phyloP scores from a whole-genome alignment of 2,329 filamentous ascomycete genomes.

The Bipolaris bicolor region DNA sequence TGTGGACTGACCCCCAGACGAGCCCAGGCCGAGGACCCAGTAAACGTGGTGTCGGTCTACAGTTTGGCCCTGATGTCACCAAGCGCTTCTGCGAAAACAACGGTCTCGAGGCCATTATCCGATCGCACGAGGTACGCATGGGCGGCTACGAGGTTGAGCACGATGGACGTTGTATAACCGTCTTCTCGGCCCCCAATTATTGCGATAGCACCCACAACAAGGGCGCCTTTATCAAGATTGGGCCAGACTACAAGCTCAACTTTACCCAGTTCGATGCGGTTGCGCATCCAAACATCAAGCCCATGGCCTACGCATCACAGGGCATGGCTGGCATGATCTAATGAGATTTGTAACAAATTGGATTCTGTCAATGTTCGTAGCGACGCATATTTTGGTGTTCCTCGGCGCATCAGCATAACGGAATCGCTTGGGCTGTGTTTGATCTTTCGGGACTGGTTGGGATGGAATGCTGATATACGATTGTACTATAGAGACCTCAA shows the following conservation, averaged over 20 bases:
- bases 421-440: slow-evolving; percentile 25
- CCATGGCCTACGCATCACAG: slow-evolving; percentile 88
- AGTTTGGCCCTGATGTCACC: slow-evolving; percentile 96
- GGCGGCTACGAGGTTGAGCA: slow-evolving; percentile 99
- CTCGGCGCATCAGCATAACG: slow-evolving; percentile 43
- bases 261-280: slow-evolving; percentile 97
- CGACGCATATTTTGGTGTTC: slow-evolving; percentile 48
- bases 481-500: slow-evolving; percentile 17
- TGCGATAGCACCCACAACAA: slow-evolving; percentile 98
- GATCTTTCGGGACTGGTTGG: slow-evolving; percentile 20
- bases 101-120: slow-evolving; percentile 90
- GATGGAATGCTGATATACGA: slow-evolving; percentile 13
- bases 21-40: slow-evolving; percentile 86
- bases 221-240: slow-evolving; percentile 97
- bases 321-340: slow-evolving; percentile 80
- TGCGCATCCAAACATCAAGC: slow-evolving; percentile 91
- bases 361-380: slow-evolving; percentile 32
- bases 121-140: slow-evolving; percentile 98
- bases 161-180: slow-evolving; percentile 94
- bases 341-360: slow-evolving; percentile 7
- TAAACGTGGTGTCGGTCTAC: slow-evolving; percentile 94
- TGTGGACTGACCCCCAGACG: slow-evolving; percentile 96
- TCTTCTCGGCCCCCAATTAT: slow-evolving; percentile 97
- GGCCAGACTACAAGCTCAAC: slow-evolving; percentile 85
- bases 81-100: slow-evolving; percentile 97